Conservation (phyloP, 2,329 filamentous ascomycete genomes). For the Paecilomyces sp. region DNA sequence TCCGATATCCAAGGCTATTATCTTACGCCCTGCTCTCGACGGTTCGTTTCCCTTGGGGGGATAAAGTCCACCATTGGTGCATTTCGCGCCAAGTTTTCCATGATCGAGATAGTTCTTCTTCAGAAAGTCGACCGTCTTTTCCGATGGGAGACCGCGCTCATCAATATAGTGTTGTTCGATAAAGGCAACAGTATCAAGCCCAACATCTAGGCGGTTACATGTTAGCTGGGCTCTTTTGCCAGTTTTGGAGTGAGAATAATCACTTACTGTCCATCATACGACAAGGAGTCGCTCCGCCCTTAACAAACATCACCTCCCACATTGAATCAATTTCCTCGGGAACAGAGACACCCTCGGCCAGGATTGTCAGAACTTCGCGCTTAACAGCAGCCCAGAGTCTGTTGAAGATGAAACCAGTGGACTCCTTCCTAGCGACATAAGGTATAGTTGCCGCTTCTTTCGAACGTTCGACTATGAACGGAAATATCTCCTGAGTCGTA, state of each 20-base stretch:
- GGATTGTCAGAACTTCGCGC: constrained; percentile 43
- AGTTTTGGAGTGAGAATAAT: neutral
- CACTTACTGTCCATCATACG: constrained; percentile 37
- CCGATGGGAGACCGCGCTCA: constrained; percentile 38
- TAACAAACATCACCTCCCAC: constrained; percentile 37
- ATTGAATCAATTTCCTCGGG: constrained; percentile 46
- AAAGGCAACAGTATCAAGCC: constrained; percentile 47
- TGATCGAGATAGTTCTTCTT: constrained; percentile 38
- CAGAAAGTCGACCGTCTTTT: constrained; percentile 40
- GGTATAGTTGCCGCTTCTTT: constrained; percentile 37
- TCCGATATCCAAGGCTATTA: neutral
- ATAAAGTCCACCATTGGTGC: constrained; percentile 10
- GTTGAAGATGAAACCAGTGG: constrained; percentile 50
- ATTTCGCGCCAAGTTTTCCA: constrained; percentile 43
- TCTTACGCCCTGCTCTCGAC: neutral
- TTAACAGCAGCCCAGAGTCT: constrained; percentile 53
- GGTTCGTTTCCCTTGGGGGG: neutral
- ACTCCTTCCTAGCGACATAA: constrained; percentile 40
- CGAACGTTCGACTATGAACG: constrained; percentile 37
- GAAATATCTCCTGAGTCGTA: constrained; percentile 38
- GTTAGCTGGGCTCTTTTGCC: neutral
- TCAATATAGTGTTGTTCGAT: constrained; percentile 49
- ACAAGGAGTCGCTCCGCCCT: constrained; percentile 24
- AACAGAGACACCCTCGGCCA: constrained; percentile 44
- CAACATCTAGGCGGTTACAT: constrained; percentile 26